phyloP scores from a whole-genome alignment of 1,139 yeast genomes.

The Arxiozyma slooffiae region DNA sequence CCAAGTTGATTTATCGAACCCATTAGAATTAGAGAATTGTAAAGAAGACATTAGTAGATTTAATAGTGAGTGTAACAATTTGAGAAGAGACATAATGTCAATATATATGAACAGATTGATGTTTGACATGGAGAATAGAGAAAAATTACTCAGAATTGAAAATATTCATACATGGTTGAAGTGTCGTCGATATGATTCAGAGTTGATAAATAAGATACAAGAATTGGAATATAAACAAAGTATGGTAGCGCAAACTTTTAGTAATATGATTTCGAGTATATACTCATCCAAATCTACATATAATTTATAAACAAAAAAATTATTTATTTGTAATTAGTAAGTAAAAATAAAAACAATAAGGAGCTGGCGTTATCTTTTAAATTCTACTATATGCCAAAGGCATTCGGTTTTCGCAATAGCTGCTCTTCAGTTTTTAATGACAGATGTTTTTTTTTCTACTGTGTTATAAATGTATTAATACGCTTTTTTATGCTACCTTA shows the following conservation, averaged over 20 bases:
- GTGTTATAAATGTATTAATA: no score
- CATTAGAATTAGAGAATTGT: conserved; percentile 13
- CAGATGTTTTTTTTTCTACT: no score
- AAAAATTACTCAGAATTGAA: conserved; percentile 17
- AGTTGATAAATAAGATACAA: conserved; percentile 16
- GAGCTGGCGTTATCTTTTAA: no score
- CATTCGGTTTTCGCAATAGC: no score
- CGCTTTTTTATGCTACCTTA: no score
- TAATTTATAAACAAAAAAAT: background rate
- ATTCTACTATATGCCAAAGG: no score
- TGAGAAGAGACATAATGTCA: conserved; percentile 14
- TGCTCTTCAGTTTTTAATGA: no score
- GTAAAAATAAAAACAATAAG: background rate
- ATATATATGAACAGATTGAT: conserved; percentile 14
- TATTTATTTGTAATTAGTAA: background rate
- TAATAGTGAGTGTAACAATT: conserved; percentile 12
- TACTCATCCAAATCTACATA: conserved; percentile 6
- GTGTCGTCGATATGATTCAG: conserved; percentile 17
- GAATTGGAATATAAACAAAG: conserved; percentile 22
- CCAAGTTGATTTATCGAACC: conserved; percentile 3
- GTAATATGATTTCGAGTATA: conserved; percentile 13
- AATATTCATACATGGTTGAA: conserved; percentile 15
- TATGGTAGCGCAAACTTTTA: conserved; percentile 19
- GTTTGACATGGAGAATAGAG: conserved; percentile 16
- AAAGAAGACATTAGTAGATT: conserved; percentile 14